These are phyloP conservation scores for Vickermania spadyakhi DNA, from an alignment of 208 protist species.

Conservation along the genomic window DNA sequence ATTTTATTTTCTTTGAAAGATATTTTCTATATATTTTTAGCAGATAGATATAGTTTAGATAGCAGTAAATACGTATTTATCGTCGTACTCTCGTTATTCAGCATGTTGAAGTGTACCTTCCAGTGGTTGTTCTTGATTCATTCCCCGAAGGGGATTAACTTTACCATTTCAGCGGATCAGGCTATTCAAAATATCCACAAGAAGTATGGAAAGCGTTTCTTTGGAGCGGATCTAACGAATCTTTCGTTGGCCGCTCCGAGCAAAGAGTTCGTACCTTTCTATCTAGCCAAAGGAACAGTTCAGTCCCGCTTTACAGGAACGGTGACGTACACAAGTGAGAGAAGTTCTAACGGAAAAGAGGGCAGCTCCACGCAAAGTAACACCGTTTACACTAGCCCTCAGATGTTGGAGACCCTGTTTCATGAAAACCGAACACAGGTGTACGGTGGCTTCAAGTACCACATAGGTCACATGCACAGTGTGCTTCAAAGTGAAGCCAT, in stretches of 20 bases:
- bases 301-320: slow-evolving; percentile 39
- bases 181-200: slow-evolving; percentile 25
- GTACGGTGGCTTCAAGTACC: slow-evolving; percentile 89
- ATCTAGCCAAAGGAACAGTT: slow-evolving; percentile 61
- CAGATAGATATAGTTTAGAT: too few relatives aligned
- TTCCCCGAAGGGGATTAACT: slow-evolving; percentile 57
- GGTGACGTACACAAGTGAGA: slow-evolving; percentile 29
- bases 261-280: slow-evolving; percentile 85
- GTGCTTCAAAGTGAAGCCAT: slow-evolving; percentile 48
- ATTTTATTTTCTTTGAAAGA: too few relatives aligned
- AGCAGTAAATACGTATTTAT: too few relatives aligned
- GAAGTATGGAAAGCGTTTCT: slow-evolving; percentile 60
- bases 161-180: slow-evolving; percentile 36
- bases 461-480: slow-evolving; percentile 63
- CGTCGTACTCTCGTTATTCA: too few relatives aligned
- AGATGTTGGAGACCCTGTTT: slow-evolving; percentile 53
- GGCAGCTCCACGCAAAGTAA: slow-evolving; percentile 13
- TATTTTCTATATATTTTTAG: too few relatives aligned
- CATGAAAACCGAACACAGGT: slow-evolving; percentile 67
- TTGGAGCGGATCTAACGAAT: slow-evolving; percentile 56
- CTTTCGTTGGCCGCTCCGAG: slow-evolving; percentile 33
- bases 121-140: slow-evolving; percentile 34
- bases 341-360: slow-evolving; percentile 16
- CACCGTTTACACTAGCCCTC: slow-evolving; percentile 29
- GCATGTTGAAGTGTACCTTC: slow-evolving; percentile 28